phyloP scores from a whole-genome alignment of 2,329 filamentous ascomycete species.

The Penicillium sp. region DNA sequence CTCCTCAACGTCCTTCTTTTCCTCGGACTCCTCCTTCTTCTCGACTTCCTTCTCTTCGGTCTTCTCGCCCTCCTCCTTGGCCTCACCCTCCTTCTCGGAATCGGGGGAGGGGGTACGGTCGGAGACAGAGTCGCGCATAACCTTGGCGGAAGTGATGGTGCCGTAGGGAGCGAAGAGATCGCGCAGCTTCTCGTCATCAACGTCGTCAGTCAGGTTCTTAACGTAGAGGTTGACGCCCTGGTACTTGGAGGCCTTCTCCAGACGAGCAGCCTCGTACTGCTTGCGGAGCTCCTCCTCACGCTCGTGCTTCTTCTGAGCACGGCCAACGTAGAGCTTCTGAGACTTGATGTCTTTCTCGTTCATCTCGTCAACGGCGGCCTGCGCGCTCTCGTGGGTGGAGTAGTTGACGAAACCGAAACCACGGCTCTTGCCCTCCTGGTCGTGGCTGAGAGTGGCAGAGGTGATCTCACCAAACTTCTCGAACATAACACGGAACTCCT shows the following conservation, averaged over 20 bases:
- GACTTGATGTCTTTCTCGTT: constrained; percentile 91
- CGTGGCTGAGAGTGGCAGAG: constrained; percentile 89
- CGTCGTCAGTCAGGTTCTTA: constrained; percentile 96
- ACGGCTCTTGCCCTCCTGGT: constrained; percentile 87
- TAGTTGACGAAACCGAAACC: constrained; percentile 98
- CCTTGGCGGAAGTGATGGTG: constrained; percentile 97
- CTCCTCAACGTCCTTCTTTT: constrained; percentile 51
- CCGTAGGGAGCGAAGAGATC: constrained; percentile 90
- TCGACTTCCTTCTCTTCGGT: constrained; percentile 53
- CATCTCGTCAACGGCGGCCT: constrained; percentile 84
- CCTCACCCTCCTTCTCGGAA: constrained; percentile 57
- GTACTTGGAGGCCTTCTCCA: constrained; percentile 99
- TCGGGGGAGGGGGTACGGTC: constrained; percentile 51
- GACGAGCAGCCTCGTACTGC: constrained; percentile 95
- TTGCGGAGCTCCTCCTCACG: constrained; percentile 98
- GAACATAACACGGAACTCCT: constrained; percentile 92
- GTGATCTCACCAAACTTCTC: constrained; percentile 93
- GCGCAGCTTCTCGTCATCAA: constrained; percentile 97
- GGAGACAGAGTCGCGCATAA: constrained; percentile 83
- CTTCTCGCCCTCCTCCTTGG: constrained; percentile 54
- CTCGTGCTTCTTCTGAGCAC: constrained; percentile 99
- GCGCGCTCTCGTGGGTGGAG: constrained; percentile 84
- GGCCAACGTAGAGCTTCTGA: constrained; percentile 95
- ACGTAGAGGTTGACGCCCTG: constrained; percentile 99
- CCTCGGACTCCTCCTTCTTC: constrained; percentile 48